Conservation (phyloP, 768 basidiomycete species). For the Mycena maculata region DNA sequence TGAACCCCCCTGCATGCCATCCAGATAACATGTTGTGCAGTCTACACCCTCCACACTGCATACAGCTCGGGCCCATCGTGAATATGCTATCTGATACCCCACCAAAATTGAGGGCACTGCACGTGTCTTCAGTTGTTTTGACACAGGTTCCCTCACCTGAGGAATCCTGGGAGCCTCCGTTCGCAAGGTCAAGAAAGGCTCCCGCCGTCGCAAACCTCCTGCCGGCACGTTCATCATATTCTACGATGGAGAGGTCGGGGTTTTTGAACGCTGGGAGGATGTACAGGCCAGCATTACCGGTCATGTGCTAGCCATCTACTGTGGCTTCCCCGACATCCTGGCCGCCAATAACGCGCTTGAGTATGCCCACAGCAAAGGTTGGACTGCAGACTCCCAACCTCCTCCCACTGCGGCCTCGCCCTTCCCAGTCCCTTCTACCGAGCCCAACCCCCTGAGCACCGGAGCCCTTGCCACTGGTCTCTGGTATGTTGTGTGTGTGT, state of each 20-base stretch:
- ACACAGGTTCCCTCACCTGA: neutral
- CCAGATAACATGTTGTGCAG: too few relatives aligned
- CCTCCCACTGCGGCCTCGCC: neutral
- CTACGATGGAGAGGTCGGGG: neutral
- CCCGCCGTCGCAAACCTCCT: neutral
- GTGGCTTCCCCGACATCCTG: neutral
- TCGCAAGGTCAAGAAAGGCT: neutral
- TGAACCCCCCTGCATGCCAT: too few relatives aligned
- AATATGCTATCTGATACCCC: too few relatives aligned
- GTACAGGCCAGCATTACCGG: neutral
- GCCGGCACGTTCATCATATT: neutral
- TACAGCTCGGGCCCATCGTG: too few relatives aligned
- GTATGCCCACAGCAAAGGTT: neutral
- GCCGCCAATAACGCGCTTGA: neutral
- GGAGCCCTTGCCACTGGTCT: too few relatives aligned
- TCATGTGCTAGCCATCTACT: neutral
- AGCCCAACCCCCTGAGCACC: slow-evolving; percentile 4
- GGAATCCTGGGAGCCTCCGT: neutral
- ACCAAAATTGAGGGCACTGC: too few relatives aligned
- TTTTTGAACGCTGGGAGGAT: neutral
- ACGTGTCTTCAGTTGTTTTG: too few relatives aligned
- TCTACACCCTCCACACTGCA: too few relatives aligned
- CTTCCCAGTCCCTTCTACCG: neutral
- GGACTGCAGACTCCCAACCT: neutral
- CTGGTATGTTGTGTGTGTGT: slow-evolving; percentile 5